Base-by-base conservation (phyloP, 208 protist species). In the Crithidia mellificae region DNA sequence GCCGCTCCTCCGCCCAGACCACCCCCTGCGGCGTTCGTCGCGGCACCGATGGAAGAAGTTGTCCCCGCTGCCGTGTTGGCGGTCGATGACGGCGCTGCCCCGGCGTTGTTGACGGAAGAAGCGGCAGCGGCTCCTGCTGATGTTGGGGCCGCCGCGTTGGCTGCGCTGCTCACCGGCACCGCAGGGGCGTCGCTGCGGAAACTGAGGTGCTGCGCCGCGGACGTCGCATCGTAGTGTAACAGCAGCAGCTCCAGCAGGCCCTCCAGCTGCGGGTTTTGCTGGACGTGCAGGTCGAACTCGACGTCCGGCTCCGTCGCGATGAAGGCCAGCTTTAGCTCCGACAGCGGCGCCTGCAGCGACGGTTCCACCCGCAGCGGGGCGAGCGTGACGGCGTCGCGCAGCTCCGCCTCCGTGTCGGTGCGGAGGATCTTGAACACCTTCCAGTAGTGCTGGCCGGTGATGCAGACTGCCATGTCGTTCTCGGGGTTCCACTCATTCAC, bases 401-500 rank as follows among this genome's bases (percentile, higher is more conserved):
- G 70, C 52, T 81, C 68, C 56, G 83, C 78, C 22, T 68, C 61
- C 6, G 72, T 82, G 59, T 85, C 80, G 36, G 72, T 80, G 36
- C 62, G 65, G 12, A 78, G 77, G 12, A 92, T 66, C 43, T 89
- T 78, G 72, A 96, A 92, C 12, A 90, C 72, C 63, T 93, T 92
- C 79, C 82, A 85, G 76, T 94, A 96, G 73, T 91, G 84, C 74
- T 91, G 81, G 27, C 91, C 91, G 20, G 66, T 88, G 9, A 96
- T 68, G 39, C 78, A 66, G 15, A 90, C 88, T 17, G 87, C 75
- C 59, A 96, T 93, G 71, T 96, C 91, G 56, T 96, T 96, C 68
- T 93, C 91, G 2, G 84, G 78, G 64, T 96, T 96, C 43, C 82
- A 77, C 64, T 85, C 86, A 62, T 96, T 96, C 24, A 92, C 80